phyloP scores from a whole-genome alignment of 805 yeast species.

The Zygosaccharomyces lentus region DNA sequence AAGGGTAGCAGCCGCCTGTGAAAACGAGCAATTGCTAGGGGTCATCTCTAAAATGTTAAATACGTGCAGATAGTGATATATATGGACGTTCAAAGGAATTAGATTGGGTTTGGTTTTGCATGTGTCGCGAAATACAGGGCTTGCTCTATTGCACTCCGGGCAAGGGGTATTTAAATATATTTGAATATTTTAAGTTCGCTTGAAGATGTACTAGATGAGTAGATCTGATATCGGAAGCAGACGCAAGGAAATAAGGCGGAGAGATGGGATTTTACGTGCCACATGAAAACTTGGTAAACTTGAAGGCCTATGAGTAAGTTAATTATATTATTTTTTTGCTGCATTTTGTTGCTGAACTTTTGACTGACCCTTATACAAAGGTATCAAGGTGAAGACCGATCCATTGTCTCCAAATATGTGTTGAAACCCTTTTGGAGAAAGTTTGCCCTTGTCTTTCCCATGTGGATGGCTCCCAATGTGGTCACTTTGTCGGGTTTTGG shows the following conservation, averaged over 20 bases:
- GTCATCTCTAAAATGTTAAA: constrained; percentile 93
- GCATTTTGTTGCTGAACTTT: not conserved
- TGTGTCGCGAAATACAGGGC: not conserved
- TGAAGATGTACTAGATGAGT: not conserved
- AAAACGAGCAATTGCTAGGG: constrained; percentile 81
- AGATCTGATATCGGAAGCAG: not conserved
- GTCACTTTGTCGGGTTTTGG: constrained; percentile 76
- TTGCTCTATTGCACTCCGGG: not conserved
- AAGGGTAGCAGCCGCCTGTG: constrained; percentile 97
- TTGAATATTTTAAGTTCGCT: constrained; percentile 3
- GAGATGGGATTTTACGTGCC: constrained; percentile 67
- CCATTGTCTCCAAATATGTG: constrained; percentile 66
- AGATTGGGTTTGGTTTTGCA: not conserved
- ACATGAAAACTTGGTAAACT: constrained; percentile 44
- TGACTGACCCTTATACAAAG: constrained; percentile 37
- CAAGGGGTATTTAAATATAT: not conserved
- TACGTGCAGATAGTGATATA: constrained; percentile 50
- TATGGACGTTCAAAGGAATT: not conserved
- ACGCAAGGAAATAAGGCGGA: not conserved
- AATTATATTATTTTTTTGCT: not conserved
- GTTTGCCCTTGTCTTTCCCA: constrained; percentile 72
- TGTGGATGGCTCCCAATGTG: constrained; percentile 89
- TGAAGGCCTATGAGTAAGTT: constrained; percentile 49
- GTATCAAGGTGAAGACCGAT: constrained; percentile 76
- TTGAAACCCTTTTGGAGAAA: constrained; percentile 78